phyloP scores from a whole-genome alignment of 306 rosid genomes.

The Vachellia pachyceras region DNA sequence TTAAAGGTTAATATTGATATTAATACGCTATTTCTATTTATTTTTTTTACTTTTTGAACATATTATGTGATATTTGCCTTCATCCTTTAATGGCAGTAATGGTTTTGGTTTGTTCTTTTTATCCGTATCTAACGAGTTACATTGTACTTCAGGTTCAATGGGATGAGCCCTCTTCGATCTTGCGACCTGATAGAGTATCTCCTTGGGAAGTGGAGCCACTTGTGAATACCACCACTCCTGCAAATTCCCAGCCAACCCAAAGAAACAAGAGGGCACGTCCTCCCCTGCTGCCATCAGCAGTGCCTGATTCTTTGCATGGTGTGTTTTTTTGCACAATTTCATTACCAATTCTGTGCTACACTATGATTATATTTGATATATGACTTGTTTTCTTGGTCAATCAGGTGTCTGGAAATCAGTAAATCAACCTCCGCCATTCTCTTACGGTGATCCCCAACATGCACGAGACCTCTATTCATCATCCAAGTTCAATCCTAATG shows the following conservation, averaged over 20 bases:
- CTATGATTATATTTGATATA: constrained; percentile 21
- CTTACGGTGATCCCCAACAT: constrained; percentile 68
- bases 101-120: not conserved
- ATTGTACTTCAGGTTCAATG: constrained; percentile 82
- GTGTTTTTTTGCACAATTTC: constrained; percentile 31
- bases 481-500: constrained; percentile 64
- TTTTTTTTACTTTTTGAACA: not conserved
- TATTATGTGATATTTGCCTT: not conserved
- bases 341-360: constrained; percentile 12
- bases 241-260: constrained; percentile 73
- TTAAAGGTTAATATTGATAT: constrained; percentile 68
- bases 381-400: constrained; percentile 28
- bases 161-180: constrained; percentile 92
- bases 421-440: constrained; percentile 69
- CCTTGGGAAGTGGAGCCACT: constrained; percentile 99
- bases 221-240: constrained; percentile 65
- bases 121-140: not conserved
- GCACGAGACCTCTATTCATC: constrained; percentile 69
- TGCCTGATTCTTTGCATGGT: constrained; percentile 73
- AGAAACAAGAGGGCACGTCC: constrained; percentile 91
- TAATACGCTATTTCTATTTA: not conserved
- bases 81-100: not conserved
- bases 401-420: constrained; percentile 81
- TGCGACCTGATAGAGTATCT: constrained; percentile 96
- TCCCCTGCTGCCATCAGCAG: constrained; percentile 65